These are phyloP conservation scores for Areca catechu DNA, from an alignment of 176 grass and related monocot species.

Conservation along the genomic window DNA sequence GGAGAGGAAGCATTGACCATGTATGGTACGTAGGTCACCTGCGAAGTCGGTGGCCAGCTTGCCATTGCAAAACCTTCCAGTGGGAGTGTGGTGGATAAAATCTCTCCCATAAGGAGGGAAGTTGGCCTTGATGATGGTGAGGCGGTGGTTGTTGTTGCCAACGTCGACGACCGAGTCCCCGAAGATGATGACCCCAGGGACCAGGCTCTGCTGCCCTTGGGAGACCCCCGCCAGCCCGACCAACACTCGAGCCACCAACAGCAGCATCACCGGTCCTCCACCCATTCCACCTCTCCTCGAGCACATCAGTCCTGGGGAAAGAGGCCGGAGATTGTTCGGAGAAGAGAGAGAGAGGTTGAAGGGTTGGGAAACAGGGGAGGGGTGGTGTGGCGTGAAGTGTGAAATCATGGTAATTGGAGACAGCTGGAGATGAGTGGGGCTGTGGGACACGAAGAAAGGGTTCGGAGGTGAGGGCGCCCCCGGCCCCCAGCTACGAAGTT, in stretches of 20 bases:
- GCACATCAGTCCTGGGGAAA: not conserved
- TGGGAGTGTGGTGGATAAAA: constrained; percentile 57
- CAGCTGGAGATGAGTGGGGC: not conserved
- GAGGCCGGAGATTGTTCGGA: not conserved
- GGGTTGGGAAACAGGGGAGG: too few species aligned
- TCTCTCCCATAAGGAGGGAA: constrained; percentile 93
- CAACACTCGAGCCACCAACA: constrained; percentile 7
- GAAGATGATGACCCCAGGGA: constrained; percentile 89
- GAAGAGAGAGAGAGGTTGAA: too few species aligned
- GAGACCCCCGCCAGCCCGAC: constrained; percentile 15
- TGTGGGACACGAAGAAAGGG: not conserved
- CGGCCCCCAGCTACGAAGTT: too few species aligned
- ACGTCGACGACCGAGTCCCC: constrained; percentile 90
- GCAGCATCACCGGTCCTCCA: not conserved
- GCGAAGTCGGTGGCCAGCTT: constrained; percentile 94
- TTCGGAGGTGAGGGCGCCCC: too few species aligned
- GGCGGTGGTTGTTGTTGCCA: constrained; percentile 84
- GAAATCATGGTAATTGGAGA: not conserved
- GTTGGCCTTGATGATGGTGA: constrained; percentile 73
- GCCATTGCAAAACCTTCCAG: constrained; percentile 95
- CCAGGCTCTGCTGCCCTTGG: constrained; percentile 61
- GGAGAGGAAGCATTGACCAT: too few species aligned
- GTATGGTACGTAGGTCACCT: constrained; percentile 15
- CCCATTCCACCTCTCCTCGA: not conserved
- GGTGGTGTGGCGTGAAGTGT: not conserved